Percentiles rank a stretch among this genome's conserved stretches.
Evolutionary conservation across 2,329 filamentous ascomycete species (phyloP).

Genomic region (Ilyonectria robusta): DNA sequence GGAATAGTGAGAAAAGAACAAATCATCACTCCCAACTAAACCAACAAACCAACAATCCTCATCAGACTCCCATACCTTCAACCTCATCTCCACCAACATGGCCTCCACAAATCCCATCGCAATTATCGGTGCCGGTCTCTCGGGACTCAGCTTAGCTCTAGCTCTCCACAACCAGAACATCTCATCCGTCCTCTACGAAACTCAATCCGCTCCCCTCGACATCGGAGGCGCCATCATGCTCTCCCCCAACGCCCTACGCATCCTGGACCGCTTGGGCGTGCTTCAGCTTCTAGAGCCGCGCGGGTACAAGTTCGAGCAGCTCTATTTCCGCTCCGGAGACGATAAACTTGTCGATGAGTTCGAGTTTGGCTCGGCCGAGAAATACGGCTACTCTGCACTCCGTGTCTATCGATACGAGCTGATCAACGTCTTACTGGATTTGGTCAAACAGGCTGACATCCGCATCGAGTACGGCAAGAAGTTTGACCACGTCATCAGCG

Average conservation of each 20-base stretch:
- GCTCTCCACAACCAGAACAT: slow-evolving; percentile 67
- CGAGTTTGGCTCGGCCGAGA: slow-evolving; percentile 62
- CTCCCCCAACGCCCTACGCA: slow-evolving; percentile 69
- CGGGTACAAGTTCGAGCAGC: slow-evolving; percentile 66
- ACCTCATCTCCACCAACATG: slow-evolving; percentile 23
- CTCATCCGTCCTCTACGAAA: slow-evolving; percentile 65
- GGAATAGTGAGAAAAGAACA: background rate
- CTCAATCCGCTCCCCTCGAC: slow-evolving; percentile 58
- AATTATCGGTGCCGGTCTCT: slow-evolving; percentile 56
- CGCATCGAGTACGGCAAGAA: slow-evolving; percentile 62
- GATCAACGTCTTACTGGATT: slow-evolving; percentile 62
- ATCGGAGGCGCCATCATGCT: slow-evolving; percentile 71
- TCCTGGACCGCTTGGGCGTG: slow-evolving; percentile 66
- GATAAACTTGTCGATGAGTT: slow-evolving; percentile 56
- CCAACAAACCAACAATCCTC: background rate
- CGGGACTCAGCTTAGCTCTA: slow-evolving; percentile 68
- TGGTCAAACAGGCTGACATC: slow-evolving; percentile 58
- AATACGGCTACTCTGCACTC: slow-evolving; percentile 67
- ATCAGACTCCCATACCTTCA: background rate
- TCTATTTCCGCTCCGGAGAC: slow-evolving; percentile 60
- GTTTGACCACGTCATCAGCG: slow-evolving; percentile 59
- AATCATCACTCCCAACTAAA: background rate
- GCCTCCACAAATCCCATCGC: slow-evolving; percentile 38
- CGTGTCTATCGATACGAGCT: slow-evolving; percentile 68
- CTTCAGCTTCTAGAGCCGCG: slow-evolving; percentile 60